Evolutionary conservation across 2,329 filamentous ascomycete species (phyloP).

Genomic region (Paecilomyces dactylethromorphus): DNA sequence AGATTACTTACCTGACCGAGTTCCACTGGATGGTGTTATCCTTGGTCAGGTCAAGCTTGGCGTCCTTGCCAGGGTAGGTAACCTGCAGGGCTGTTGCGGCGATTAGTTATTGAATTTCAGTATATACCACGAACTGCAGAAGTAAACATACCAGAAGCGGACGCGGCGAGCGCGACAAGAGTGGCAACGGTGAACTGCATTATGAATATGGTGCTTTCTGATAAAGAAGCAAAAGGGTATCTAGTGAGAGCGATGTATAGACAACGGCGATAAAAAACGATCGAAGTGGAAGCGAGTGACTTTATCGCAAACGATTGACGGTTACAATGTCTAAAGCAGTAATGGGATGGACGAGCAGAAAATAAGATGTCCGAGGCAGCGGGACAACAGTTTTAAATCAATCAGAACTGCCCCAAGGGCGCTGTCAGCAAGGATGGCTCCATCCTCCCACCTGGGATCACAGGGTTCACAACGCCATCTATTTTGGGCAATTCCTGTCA

Average conservation of each 20-base stretch:
- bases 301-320: not conserved
- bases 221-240: not conserved
- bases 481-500: not conserved
- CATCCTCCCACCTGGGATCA: not conserved
- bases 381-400: not conserved
- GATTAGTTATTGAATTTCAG: not conserved
- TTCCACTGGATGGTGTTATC: constrained; percentile 34
- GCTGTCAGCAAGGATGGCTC: not conserved
- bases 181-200: constrained; percentile 22
- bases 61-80: constrained; percentile 24
- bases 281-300: constrained; percentile 2
- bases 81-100: constrained; percentile 26
- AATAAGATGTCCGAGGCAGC: not conserved
- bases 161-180: constrained; percentile 20
- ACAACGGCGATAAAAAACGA: not conserved
- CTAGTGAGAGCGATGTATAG: not conserved
- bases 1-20: constrained; percentile 23
- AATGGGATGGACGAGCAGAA: not conserved
- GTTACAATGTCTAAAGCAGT: not conserved
- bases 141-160: constrained; percentile 19
- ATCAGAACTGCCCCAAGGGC: not conserved
- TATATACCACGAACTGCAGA: not conserved
- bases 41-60: constrained; percentile 30
- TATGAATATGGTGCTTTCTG: constrained; percentile 5
- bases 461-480: not conserved